phyloP scores from a whole-genome alignment of 2,329 filamentous ascomycete species.

The Arthrobotrys megalospora region DNA sequence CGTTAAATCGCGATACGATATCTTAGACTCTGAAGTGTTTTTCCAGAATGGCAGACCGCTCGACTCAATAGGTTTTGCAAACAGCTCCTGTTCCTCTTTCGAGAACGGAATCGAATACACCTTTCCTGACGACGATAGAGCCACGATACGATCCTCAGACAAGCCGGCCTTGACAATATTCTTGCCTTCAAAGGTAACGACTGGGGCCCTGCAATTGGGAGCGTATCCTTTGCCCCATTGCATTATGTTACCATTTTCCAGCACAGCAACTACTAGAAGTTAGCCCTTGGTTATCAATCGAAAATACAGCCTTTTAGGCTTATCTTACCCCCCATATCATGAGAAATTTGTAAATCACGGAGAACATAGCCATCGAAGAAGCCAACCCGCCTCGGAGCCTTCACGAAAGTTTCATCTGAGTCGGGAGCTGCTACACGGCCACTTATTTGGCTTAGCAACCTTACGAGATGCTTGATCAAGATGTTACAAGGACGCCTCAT shows the following conservation, averaged over 20 bases:
- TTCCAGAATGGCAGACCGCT: conserved; percentile 81
- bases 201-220: conserved; percentile 75
- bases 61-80: conserved; percentile 77
- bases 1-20: conserved; percentile 81
- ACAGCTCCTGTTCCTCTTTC: conserved; percentile 77
- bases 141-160: conserved; percentile 86
- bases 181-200: conserved; percentile 83
- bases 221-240: conserved; percentile 91
- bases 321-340: conserved; percentile 77
- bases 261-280: conserved; percentile 75
- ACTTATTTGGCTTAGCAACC: conserved; percentile 64
- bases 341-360: conserved; percentile 87
- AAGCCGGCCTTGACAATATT: conserved; percentile 82
- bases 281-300: conserved; percentile 7
- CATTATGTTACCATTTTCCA: conserved; percentile 87
- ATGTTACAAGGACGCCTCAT: conserved; percentile 23
- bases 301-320: neutral
- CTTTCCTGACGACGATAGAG: conserved; percentile 79
- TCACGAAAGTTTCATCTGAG: conserved; percentile 82
- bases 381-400: conserved; percentile 81
- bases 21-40: conserved; percentile 68
- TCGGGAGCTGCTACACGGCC: conserved; percentile 88
- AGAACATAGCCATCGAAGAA: conserved; percentile 89
- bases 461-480: neutral
- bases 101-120: conserved; percentile 90